A percentile compares a stretch with the other conserved stretches of the same genome.
These are phyloP conservation scores for Glonium stellatum DNA, from an alignment of 495 filamentous ascomycete species.

Conservation along the genomic window DNA sequence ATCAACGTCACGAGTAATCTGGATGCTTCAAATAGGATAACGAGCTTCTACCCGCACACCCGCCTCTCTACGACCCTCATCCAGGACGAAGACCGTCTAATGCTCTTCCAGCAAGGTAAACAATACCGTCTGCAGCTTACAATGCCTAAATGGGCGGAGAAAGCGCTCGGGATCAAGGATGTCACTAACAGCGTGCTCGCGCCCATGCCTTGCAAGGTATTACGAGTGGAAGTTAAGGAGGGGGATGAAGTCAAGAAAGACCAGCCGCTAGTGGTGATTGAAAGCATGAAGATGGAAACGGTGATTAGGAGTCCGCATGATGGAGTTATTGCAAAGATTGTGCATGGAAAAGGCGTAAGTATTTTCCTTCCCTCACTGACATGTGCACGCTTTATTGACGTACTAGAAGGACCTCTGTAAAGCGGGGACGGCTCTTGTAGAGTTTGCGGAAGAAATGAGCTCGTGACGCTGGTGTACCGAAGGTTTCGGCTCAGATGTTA, in stretches of 20 bases:
- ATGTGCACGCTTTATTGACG: neutral
- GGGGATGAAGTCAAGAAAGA: constrained; percentile 80
- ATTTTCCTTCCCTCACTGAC: constrained; percentile 15
- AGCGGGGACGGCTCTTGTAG: constrained; percentile 48
- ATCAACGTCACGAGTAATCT: constrained; percentile 41
- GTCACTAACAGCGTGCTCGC: constrained; percentile 74
- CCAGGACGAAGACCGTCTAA: constrained; percentile 59
- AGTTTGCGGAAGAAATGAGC: constrained; percentile 43
- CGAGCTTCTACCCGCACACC: constrained; percentile 51
- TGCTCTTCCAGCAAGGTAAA: constrained; percentile 74
- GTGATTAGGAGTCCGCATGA: constrained; percentile 85
- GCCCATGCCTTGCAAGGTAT: constrained; percentile 91
- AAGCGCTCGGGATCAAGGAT: constrained; percentile 78
- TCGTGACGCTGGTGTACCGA: neutral
- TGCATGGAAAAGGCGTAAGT: constrained; percentile 82
- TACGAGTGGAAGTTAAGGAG: constrained; percentile 74
- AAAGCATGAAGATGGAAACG: constrained; percentile 99
- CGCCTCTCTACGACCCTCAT: constrained; percentile 76
- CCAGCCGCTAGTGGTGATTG: constrained; percentile 85
- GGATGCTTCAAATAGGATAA: constrained; percentile 38
- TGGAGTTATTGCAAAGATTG: constrained; percentile 71
- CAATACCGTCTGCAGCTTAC: constrained; percentile 65
- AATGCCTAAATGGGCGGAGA: constrained; percentile 73
- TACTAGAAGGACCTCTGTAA: constrained; percentile 50
- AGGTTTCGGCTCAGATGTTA: neutral